Percentiles rank a stretch among this genome's conserved stretches.
Evolutionary conservation across 805 yeast species (phyloP).

Genomic region (Monosporozyma aquatica): DNA sequence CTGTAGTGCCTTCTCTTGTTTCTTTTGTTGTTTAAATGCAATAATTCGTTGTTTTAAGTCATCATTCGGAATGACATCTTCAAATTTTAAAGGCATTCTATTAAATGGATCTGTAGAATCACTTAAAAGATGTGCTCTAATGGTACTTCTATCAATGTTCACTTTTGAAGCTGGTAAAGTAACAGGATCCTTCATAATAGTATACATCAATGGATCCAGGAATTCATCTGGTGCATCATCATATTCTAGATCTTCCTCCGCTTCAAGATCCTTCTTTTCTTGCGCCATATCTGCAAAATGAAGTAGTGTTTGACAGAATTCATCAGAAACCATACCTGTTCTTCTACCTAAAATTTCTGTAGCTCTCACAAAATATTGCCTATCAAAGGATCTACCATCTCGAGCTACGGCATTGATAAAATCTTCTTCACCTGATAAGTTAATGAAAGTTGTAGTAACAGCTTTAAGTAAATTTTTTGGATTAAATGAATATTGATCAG

Average conservation of each 20-base stretch:
- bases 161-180: constrained; percentile 81
- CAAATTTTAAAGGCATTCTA: constrained; percentile 80
- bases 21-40: constrained; percentile 44
- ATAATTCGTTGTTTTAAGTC: constrained; percentile 57
- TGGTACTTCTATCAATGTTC: constrained; percentile 80
- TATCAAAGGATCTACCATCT: constrained; percentile 83
- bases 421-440: constrained; percentile 52
- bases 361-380: constrained; percentile 61
- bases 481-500: constrained; percentile 73
- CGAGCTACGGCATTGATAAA: constrained; percentile 76
- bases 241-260: constrained; percentile 74
- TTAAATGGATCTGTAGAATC: constrained; percentile 97
- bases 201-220: constrained; percentile 93
- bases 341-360: constrained; percentile 48
- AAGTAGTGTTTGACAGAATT: constrained; percentile 41
- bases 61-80: constrained; percentile 73
- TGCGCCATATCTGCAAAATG: constrained; percentile 62
- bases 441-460: constrained; percentile 66
- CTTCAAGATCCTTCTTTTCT: constrained; percentile 48
- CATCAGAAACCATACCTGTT: constrained; percentile 45
- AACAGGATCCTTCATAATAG: constrained; percentile 94
- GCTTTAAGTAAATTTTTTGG: constrained; percentile 64
- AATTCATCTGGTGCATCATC: constrained; percentile 96
- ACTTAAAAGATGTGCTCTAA: constrained; percentile 85
- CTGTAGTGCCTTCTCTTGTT: constrained; percentile 19